Conservation (phyloP, 1,139 yeast species). For the Diutina catenulata region DNA sequence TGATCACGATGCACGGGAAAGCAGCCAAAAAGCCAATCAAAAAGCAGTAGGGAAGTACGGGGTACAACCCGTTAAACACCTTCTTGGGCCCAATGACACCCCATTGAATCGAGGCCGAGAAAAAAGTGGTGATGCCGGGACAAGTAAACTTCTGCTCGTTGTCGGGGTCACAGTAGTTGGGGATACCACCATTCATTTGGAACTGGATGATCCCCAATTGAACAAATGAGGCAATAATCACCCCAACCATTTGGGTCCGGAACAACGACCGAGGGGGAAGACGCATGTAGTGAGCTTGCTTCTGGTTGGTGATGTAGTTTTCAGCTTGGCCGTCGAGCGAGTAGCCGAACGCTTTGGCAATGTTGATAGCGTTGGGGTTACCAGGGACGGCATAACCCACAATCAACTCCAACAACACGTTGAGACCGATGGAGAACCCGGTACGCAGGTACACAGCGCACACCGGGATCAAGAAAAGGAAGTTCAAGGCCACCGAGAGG, state of each 20-base stretch:
- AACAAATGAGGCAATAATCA: background rate
- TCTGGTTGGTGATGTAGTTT: slow-evolving; percentile 41
- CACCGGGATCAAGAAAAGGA: slow-evolving; percentile 42
- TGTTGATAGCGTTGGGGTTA: slow-evolving; percentile 47
- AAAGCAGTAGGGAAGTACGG: slow-evolving; percentile 38
- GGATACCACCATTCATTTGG: slow-evolving; percentile 16
- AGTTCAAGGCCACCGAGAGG: slow-evolving; percentile 42
- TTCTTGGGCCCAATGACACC: slow-evolving; percentile 58
- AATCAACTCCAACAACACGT: slow-evolving; percentile 48
- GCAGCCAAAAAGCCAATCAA: slow-evolving; percentile 36
- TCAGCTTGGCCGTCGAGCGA: slow-evolving; percentile 53
- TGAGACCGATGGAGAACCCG: slow-evolving; percentile 40
- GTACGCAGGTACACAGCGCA: slow-evolving; percentile 39
- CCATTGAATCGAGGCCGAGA: slow-evolving; percentile 45
- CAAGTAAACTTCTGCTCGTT: slow-evolving; percentile 36
- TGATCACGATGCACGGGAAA: slow-evolving; percentile 17
- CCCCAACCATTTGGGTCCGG: slow-evolving; percentile 35
- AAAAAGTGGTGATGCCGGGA: slow-evolving; percentile 34
- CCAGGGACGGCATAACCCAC: slow-evolving; percentile 57
- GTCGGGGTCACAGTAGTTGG: slow-evolving; percentile 31
- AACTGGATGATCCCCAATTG: slow-evolving; percentile 5
- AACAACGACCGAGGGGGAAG: slow-evolving; percentile 53
- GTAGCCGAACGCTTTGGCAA: slow-evolving; percentile 46
- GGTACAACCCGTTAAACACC: slow-evolving; percentile 39
- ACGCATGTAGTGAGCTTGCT: slow-evolving; percentile 48